Base-by-base conservation (phyloP, 2,329 filamentous ascomycete genomes). In the Akanthomyces uredinophilus region DNA sequence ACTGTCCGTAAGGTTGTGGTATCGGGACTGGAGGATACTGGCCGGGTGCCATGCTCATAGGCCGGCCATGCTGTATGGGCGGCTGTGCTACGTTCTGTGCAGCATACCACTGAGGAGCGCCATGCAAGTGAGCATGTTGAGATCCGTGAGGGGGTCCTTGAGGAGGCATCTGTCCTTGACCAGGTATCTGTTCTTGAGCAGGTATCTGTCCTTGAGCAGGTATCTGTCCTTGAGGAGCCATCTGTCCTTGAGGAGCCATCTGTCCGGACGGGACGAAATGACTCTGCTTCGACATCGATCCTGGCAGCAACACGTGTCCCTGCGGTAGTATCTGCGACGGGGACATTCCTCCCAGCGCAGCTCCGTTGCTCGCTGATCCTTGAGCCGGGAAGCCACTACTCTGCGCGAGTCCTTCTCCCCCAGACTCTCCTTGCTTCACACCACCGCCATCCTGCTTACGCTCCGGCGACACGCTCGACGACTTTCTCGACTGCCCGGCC, bases 401-500 rank as follows among this genome's bases (percentile, higher is more conserved):
- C 8, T 11, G 29, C 8, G 2, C n/a, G 14, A 10, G 20, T 14
- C 20, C 20, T 27, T 24, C n/a, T 39, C 35, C 44, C 29, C 8
- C 4, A 16, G 37, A 16, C 37, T 5, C 37, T 3, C 37, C 37
- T 39, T 10, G 37, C 14, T 39, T 39, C 37, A 16, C 13, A 39
- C 37, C 37, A 39, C 37, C 37, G 4, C 11, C 49, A 18, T 37
- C 24, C 27, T 37, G 24, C 20, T 46, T 51, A 10, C 49, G 47
- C 13, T 52, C 39, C 32, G 41, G 53, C 66, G 64, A 67, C 10
- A 49, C 39, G 20, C 52, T 63, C 29, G 50, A 62, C n/a, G 47
- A 37, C 10, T 57, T 32, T 4, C 54, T 47, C 43, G 53, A 37
- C n/a, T 52, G 56, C 1, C 55, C 55, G 16, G 16, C 63, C 6